Conservation (phyloP, 176 grass and related monocot genomes). For the Rhynchospora tenuis region DNA sequence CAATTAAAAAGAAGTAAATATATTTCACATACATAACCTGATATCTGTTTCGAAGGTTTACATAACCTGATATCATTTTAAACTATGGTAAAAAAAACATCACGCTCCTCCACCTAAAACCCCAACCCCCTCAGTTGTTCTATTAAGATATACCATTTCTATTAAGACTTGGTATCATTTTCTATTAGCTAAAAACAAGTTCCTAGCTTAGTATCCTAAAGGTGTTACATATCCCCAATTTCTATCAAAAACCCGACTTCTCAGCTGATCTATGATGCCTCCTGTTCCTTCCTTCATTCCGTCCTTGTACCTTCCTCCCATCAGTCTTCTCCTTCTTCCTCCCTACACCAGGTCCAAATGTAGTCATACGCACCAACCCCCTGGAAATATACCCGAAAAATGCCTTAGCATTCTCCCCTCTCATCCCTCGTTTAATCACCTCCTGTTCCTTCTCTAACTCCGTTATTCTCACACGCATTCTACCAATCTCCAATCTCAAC, state of each 20-base stretch:
- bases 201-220: background rate
- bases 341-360: constrained; percentile 28
- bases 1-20: constrained; percentile 4
- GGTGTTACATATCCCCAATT: background rate
- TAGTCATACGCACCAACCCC: constrained; percentile 55
- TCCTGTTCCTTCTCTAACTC: constrained; percentile 79
- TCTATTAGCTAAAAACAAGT: constrained; percentile 18
- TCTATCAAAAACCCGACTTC: background rate
- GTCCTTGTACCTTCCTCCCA: constrained; percentile 28
- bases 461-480: constrained; percentile 72
- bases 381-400: constrained; percentile 63
- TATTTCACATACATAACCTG: background rate
- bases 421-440: constrained; percentile 55
- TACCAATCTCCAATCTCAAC: constrained; percentile 73
- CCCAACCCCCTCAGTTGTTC: background rate
- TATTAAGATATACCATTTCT: constrained; percentile 1
- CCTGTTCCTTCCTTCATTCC: constrained; percentile 40
- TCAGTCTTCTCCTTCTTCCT: constrained; percentile 13
- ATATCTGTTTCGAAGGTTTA: too few species aligned
- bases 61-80: background rate
- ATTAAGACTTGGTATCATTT: background rate
- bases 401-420: constrained; percentile 30
- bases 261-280: constrained; percentile 35
- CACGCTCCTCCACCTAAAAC: background rate
- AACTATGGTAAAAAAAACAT: constrained; percentile 16